Base-by-base conservation (phyloP, 768 basidiomycete genomes). In the Calocera cornea region DNA sequence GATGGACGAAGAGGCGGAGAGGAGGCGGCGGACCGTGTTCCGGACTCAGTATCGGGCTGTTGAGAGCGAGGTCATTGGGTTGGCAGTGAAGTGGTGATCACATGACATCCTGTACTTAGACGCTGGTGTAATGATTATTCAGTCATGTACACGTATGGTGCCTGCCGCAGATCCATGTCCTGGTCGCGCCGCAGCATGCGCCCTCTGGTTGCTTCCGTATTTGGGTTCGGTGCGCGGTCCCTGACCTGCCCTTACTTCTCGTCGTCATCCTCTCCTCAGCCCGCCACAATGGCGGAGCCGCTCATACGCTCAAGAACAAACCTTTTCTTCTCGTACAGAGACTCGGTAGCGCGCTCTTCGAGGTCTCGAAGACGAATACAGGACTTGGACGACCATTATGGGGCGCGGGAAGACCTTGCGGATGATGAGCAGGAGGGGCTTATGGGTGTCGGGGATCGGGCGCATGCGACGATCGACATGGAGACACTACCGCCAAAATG, bases 291-390 rank as follows among this genome's bases (percentile, higher is more conserved):
- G 29, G 54, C 33, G 27, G 69, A 72, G 41, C 70, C 70, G 22
- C 40, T 65, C n/a, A 92, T 89, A 38, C 87, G 95, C 72, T 93
- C 91, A 1, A 78, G 95, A 60, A 97, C 95, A 1, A 84, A 92
- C 66, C 84, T 97, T 72, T 98, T 97, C 77, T 87, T 95, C 69
- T 95, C 94, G 5, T 93, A 90, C 78, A 84, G 95, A 69, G 90
- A 95, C 78, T 91, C 92, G 2, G 81, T 81, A 50, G 80, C 83
- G 27, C 80, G 69, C 50, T 66, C 65, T 38, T 47, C 33, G 66
- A 65, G 38, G 68, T 67, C 64, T 65, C 74, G 73, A 33, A 68
- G 75, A 31, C 69, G 69, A 70, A 71, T n/a, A 75, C 76, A 68
- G 71, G 76, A 76, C 68, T 83, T 84, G 71, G 80, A 82, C 72